phyloP scores from a whole-genome alignment of 306 rosid genomes.

The Vigna radiata region DNA sequence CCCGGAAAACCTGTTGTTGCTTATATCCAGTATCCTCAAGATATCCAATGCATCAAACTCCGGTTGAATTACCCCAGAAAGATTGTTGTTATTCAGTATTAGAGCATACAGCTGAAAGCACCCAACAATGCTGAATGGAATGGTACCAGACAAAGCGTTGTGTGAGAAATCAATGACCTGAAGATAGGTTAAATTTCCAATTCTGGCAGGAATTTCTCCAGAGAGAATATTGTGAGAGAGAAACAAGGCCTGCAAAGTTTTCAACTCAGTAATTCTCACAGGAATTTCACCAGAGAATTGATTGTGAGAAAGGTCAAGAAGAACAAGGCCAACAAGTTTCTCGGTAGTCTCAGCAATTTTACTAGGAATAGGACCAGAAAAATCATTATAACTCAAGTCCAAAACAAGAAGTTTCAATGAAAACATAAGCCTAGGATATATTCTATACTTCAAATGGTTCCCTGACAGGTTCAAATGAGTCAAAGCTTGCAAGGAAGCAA shows the following conservation, averaged over 20 bases:
- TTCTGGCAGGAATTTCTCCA: conserved; percentile 92
- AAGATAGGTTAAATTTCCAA: conserved; percentile 93
- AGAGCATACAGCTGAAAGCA: conserved; percentile 97
- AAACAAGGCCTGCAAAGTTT: conserved; percentile 96
- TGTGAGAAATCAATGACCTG: conserved; percentile 96
- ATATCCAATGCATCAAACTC: conserved; percentile 97
- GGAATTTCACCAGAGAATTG: conserved; percentile 91
- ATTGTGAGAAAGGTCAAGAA: conserved; percentile 94
- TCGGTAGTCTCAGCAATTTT: conserved; percentile 83
- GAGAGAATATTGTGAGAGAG: conserved; percentile 88
- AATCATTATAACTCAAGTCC: conserved; percentile 89
- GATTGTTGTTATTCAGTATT: conserved; percentile 83
- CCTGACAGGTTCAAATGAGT: conserved; percentile 80
- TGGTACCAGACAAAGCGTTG: conserved; percentile 84
- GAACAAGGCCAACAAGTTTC: conserved; percentile 87
- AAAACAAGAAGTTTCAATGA: conserved; percentile 86
- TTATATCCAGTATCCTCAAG: conserved; percentile 90
- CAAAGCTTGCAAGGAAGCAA: conserved; percentile 77
- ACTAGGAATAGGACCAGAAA: conserved; percentile 86
- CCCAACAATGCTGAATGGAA: conserved; percentile 92
- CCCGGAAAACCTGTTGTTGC: conserved; percentile 92
- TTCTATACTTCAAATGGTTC: conserved; percentile 75
- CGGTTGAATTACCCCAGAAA: conserved; percentile 95
- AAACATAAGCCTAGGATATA: conserved; percentile 86
- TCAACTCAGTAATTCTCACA: conserved; percentile 85